Base-by-base conservation (phyloP, 768 basidiomycete genomes). In the Macrolepiota dolichaula region DNA sequence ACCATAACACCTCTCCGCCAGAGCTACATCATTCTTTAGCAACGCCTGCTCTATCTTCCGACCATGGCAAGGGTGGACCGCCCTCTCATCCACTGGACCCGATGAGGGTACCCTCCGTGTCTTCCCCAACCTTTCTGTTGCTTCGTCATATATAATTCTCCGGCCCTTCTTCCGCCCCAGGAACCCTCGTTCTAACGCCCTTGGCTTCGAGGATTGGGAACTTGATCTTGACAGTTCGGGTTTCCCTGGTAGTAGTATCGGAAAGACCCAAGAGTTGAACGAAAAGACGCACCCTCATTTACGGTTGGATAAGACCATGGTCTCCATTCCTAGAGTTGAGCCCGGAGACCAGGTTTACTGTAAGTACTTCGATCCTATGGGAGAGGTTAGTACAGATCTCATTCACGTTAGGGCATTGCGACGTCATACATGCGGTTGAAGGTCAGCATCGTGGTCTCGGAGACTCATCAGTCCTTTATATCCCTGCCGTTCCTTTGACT, bases 311-410 rank as follows among this genome's bases (percentile, higher is more conserved):
- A 67, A 76, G 64, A 85, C 81, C 0, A 87, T 89, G 86, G 72
- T 81, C 9, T 79, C 81, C 9, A 74, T 88, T 44, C 85, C 87
- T 0, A 72, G 59, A 17, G 85, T 89, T 1, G 72, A 82, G 46
- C 85, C 87, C 2, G 87, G 87, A 0, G 84, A 88, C 69, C 83
- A 87, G 65, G 85, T 85, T 15, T 83, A 83, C 57, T 85, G 83
- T 84, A 57, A 54, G 72, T 70, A 11, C 35, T 40, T 19, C 44
- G 42, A 27, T 46, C 27, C 2, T 44, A 27, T 47, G 36, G 24
- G 56, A 10, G 17, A 40, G 12, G 56, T 37, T 25, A 3, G 81
- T 81, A 81, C 82, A 12, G 7, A 15, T 22, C 36, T 37, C 4
- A 15, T 13, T 17, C 7, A 11, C 9, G 5, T 38, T 87, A 73